Conservation (phyloP, 1,284 basidiomycete species). For the Ustilago crameri region DNA sequence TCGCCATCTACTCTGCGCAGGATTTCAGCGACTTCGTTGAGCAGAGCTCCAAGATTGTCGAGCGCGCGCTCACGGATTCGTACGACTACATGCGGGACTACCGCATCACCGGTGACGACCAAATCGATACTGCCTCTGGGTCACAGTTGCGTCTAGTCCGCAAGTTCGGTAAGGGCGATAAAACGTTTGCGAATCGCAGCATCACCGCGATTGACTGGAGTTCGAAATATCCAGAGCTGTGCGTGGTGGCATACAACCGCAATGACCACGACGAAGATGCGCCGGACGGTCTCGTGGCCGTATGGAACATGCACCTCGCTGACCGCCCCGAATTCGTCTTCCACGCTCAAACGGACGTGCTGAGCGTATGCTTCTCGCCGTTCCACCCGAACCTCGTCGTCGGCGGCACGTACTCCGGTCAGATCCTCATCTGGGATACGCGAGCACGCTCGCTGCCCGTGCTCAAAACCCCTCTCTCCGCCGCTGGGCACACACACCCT, state of each 20-base stretch:
- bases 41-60: constrained; percentile 91
- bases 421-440: constrained; percentile 99
- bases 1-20: constrained; percentile 81
- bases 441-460: constrained; percentile 88
- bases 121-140: constrained; percentile 70
- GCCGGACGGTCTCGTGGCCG: constrained; percentile 93
- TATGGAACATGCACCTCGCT: constrained; percentile 95
- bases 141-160: constrained; percentile 43
- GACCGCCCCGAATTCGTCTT: constrained; percentile 98
- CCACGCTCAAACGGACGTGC: constrained; percentile 95
- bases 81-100: constrained; percentile 99
- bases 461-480: constrained; percentile 90
- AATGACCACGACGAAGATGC: constrained; percentile 78
- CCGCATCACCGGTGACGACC: constrained; percentile 79
- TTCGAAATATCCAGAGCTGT: constrained; percentile 95
- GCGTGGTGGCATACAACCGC: constrained; percentile 94
- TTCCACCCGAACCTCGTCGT: constrained; percentile 97
- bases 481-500: constrained; percentile 93
- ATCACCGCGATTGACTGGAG: constrained; percentile 98
- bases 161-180: constrained; percentile 55
- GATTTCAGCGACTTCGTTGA: constrained; percentile 95
- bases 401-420: constrained; percentile 97
- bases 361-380: constrained; percentile 94
- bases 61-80: constrained; percentile 91
- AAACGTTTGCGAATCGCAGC: constrained; percentile 77